These are phyloP conservation scores for Bipolaris sorokiniana DNA, from an alignment of 2,329 filamentous ascomycete species.

Conservation along the genomic window DNA sequence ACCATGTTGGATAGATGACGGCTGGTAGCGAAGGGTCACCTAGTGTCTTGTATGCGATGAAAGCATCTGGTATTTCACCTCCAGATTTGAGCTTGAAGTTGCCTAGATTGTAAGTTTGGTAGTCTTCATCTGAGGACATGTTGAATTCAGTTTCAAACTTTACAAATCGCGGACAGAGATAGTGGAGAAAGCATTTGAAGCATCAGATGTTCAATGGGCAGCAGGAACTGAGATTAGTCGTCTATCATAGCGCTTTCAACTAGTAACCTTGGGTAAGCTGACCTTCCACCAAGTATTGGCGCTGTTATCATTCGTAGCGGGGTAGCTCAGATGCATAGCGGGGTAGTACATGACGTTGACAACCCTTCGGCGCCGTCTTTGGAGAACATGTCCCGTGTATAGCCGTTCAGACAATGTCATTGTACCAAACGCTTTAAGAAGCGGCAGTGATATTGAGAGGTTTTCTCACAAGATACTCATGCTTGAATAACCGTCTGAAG, in stretches of 20 bases:
- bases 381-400: slow-evolving; percentile 7
- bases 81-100: slow-evolving; percentile 72
- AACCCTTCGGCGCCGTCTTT: background rate
- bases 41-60: slow-evolving; percentile 78
- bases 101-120: slow-evolving; percentile 64
- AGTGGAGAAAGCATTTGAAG: background rate
- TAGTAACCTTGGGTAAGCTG: background rate
- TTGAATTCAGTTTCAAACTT: background rate
- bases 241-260: background rate
- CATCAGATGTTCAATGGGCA: background rate
- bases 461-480: background rate
- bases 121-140: slow-evolving; percentile 43
- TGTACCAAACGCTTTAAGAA: background rate
- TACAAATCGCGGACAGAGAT: background rate
- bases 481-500: background rate
- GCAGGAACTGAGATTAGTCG: background rate
- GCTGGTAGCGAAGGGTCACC: slow-evolving; percentile 67
- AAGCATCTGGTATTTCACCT: slow-evolving; percentile 65
- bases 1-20: slow-evolving; percentile 81
- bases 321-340: slow-evolving; percentile 29
- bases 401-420: slow-evolving; percentile 8
- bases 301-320: slow-evolving; percentile 25
- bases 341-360: slow-evolving; percentile 30
- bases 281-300: slow-evolving; percentile 1
- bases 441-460: background rate